phyloP scores from a whole-genome alignment of 2,329 filamentous ascomycete genomes.

The Fusarium coicis region DNA sequence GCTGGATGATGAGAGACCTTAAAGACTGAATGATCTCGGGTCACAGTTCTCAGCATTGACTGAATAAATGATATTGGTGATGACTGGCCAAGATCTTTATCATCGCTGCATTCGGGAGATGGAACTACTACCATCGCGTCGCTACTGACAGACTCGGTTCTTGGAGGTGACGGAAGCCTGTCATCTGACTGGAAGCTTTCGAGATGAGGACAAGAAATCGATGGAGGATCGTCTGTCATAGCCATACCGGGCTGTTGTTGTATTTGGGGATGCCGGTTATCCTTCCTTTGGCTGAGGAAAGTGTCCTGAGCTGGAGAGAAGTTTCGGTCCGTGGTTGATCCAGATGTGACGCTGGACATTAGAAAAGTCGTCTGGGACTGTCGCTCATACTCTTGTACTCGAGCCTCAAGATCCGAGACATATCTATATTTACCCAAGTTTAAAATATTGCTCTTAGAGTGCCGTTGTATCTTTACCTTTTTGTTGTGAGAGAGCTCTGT shows the following conservation, averaged over 20 bases:
- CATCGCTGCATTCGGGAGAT: not conserved
- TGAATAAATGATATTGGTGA: not conserved
- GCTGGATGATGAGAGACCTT: not conserved
- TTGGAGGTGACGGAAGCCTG: not conserved
- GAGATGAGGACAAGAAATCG: not conserved
- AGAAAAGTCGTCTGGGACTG: not conserved
- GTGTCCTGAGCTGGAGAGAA: not conserved
- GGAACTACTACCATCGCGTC: not conserved
- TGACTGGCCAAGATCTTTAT: not conserved
- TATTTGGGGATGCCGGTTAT: not conserved
- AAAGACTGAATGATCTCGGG: not conserved
- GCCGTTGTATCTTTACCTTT: not conserved
- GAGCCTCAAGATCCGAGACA: not conserved
- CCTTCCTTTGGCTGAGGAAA: not conserved
- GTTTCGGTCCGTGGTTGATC: not conserved
- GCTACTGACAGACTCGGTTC: not conserved
- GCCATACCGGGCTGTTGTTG: not conserved
- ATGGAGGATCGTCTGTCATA: not conserved
- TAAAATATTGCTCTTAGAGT: not conserved
- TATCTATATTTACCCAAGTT: not conserved
- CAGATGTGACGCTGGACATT: not conserved
- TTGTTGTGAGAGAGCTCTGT: not conserved
- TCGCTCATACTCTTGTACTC: not conserved
- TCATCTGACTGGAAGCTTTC: not conserved
- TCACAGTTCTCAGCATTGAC: not conserved